Conservation (phyloP, 805 yeast species). For the Zygosaccharomyces kombuchaensis region DNA sequence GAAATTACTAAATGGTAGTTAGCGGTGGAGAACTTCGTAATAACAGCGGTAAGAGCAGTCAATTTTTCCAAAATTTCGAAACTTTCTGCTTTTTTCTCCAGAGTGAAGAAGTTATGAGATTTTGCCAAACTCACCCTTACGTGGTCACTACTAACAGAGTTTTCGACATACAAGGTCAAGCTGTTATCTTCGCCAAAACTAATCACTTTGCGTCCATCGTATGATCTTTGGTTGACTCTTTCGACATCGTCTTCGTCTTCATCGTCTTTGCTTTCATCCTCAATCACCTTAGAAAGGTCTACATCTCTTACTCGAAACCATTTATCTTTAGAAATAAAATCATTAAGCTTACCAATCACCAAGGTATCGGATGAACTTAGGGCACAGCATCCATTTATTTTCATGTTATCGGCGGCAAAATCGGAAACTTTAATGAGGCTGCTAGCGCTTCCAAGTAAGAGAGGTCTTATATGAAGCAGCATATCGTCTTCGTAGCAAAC, state of each 20-base stretch:
- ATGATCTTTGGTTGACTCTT: conserved; percentile 2
- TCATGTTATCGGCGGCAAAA: conserved; percentile 23
- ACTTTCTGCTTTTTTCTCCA: not conserved
- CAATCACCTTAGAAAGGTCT: conserved; percentile 1
- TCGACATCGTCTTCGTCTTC: conserved; percentile 15
- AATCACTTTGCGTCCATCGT: conserved; percentile 5
- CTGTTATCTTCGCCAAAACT: conserved; percentile 16
- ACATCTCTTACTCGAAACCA: conserved; percentile 24
- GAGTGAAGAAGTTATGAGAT: conserved; percentile 9
- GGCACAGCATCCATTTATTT: conserved; percentile 30
- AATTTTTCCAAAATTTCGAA: conserved; percentile 9
- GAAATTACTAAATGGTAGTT: conserved; percentile 45
- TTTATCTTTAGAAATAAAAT: conserved; percentile 17
- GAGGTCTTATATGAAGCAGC: conserved; percentile 28
- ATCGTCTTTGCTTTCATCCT: conserved; percentile 17
- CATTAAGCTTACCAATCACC: conserved; percentile 26
- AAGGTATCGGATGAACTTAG: conserved; percentile 25
- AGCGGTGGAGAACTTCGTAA: conserved; percentile 27
- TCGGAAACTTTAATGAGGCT: conserved; percentile 14
- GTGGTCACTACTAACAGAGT: conserved; percentile 38
- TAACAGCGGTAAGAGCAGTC: conserved; percentile 17
- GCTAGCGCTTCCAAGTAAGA: conserved; percentile 20
- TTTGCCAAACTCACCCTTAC: conserved; percentile 10
- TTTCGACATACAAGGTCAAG: conserved; percentile 42
- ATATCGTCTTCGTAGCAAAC: conserved; percentile 25